Conservation (phyloP, 2,329 filamentous ascomycete genomes). For the Rhynchosporium secalis region DNA sequence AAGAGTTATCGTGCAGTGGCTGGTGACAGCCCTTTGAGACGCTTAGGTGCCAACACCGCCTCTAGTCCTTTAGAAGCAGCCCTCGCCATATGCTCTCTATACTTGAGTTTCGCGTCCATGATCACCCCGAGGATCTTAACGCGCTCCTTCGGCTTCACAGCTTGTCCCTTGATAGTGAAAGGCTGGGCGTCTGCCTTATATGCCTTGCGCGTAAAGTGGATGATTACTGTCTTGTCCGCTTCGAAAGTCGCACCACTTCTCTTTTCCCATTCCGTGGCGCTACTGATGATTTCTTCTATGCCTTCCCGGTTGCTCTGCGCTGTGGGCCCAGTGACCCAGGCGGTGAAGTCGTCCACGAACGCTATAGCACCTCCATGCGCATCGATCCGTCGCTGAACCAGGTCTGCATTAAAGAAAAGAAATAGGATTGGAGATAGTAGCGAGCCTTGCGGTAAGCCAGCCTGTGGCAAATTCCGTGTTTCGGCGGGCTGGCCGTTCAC, state of each 20-base stretch:
- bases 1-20: neutral
- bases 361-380: neutral
- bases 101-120: neutral
- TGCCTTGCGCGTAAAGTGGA: neutral
- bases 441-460: neutral
- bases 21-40: neutral
- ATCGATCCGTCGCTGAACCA: neutral
- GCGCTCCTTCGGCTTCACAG: neutral
- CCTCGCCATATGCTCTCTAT: neutral
- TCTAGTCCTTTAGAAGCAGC: neutral
- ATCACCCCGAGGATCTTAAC: too few species aligned
- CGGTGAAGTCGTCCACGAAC: neutral
- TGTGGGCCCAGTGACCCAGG: neutral
- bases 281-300: neutral
- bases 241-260: neutral
- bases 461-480: neutral
- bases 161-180: neutral
- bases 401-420: neutral
- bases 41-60: neutral
- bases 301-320: neutral
- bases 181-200: neutral
- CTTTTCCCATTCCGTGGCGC: neutral
- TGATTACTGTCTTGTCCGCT: neutral
- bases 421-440: neutral
- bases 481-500: neutral